Percentiles rank a stretch among this genome's conserved stretches.
Conservation (phyloP, 768 basidiomycete genomes). For the Suillus subalutaceus region DNA sequence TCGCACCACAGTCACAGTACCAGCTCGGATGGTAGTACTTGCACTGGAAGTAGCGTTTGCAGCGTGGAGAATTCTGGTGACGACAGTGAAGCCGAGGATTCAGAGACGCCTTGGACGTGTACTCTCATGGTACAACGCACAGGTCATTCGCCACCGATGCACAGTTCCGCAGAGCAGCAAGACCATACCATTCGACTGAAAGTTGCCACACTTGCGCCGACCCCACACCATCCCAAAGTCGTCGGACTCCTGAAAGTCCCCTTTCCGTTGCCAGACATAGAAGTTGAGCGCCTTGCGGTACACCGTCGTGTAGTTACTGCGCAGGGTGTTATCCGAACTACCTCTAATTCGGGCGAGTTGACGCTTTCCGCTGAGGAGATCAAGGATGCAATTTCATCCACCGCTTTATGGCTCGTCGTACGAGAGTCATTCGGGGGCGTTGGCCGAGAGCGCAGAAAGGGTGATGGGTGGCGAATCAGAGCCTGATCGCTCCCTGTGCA, state of each 20-base stretch:
- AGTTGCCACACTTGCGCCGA: slow-evolving; percentile 85
- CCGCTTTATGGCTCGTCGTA: slow-evolving; percentile 89
- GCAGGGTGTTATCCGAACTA: slow-evolving; percentile 30
- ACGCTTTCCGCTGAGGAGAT: slow-evolving; percentile 84
- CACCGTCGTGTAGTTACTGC: slow-evolving; percentile 48
- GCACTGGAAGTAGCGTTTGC: slow-evolving; percentile 21
- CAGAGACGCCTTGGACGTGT: slow-evolving; percentile 95
- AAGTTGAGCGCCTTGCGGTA: slow-evolving; percentile 61
- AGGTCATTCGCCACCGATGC: slow-evolving; percentile 19
- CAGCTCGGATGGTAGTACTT: slow-evolving; percentile 35
- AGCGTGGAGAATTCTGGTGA: slow-evolving; percentile 57
- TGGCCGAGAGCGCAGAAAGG: slow-evolving; percentile 76
- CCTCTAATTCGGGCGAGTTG: slow-evolving; percentile 36
- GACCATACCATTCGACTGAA: slow-evolving; percentile 47
- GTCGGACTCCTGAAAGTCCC: slow-evolving; percentile 91
- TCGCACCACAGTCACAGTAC: slow-evolving; percentile 46
- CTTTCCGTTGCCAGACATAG: slow-evolving; percentile 83
- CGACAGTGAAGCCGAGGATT: slow-evolving; percentile 94
- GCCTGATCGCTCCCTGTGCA: slow-evolving; percentile 38
- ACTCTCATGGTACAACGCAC: slow-evolving; percentile 67
- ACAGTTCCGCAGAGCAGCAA: slow-evolving; percentile 14
- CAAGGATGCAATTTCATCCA: slow-evolving; percentile 89
- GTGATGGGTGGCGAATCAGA: slow-evolving; percentile 77
- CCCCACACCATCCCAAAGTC: slow-evolving; percentile 95
- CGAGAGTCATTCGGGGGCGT: slow-evolving; percentile 92